Evolutionary conservation across 1,139 yeast genomes (phyloP).

Genomic region (Taphrina flavorubra): DNA sequence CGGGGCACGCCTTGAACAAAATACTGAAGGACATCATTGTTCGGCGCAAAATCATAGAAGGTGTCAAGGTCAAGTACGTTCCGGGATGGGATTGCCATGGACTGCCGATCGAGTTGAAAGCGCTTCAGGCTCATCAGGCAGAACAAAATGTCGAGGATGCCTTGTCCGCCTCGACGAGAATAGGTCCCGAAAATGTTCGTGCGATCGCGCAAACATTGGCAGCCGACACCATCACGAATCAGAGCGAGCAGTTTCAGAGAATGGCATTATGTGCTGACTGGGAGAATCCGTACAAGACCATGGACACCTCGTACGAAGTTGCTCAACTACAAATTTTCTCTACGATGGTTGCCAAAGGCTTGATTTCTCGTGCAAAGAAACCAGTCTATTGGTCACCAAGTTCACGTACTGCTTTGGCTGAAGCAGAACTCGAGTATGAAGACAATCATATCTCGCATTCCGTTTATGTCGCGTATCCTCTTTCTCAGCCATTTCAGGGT

Average conservation of each 20-base stretch:
- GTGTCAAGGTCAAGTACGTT: constrained; percentile 67
- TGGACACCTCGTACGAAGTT: constrained; percentile 65
- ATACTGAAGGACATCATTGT: constrained; percentile 83
- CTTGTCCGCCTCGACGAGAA: constrained; percentile 48
- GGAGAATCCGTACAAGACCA: constrained; percentile 71
- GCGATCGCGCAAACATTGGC: constrained; percentile 74
- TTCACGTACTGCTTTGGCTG: constrained; percentile 92
- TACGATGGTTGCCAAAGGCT: constrained; percentile 66
- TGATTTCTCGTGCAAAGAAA: constrained; percentile 80
- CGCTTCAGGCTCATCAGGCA: constrained; percentile 56
- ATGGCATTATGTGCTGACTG: constrained; percentile 88
- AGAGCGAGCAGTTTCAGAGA: constrained; percentile 65
- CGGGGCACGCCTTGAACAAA: constrained; percentile 93
- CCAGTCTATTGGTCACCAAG: constrained; percentile 99
- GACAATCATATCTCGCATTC: constrained; percentile 74
- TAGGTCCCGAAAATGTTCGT: constrained; percentile 64
- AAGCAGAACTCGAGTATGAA: constrained; percentile 90
- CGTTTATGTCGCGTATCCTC: constrained; percentile 72
- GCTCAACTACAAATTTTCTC: constrained; percentile 75
- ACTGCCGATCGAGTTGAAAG: constrained; percentile 89
- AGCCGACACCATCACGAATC: constrained; percentile 63
- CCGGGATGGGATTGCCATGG: constrained; percentile 99
- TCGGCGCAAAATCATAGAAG: constrained; percentile 68
- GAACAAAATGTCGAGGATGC: constrained; percentile 52
- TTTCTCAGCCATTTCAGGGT: constrained; percentile 47